Percentiles rank a stretch among this genome's conserved stretches.
phyloP scores from a whole-genome alignment of 805 yeast genomes.

The Millerozyma miso region DNA sequence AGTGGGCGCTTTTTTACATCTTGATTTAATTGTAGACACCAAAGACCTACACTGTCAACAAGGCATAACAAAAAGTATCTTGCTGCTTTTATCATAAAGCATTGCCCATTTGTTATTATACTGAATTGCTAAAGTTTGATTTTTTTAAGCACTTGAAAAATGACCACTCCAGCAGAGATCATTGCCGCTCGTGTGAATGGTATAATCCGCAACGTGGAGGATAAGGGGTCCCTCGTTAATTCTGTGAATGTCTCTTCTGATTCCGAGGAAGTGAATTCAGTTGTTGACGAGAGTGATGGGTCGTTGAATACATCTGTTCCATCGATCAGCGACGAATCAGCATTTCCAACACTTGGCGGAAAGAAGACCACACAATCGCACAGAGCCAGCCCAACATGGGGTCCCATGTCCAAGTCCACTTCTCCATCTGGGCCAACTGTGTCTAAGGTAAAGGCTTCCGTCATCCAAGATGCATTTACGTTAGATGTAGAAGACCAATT shows the following conservation, averaged over 20 bases:
- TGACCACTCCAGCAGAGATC: conserved; percentile 47
- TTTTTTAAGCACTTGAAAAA: conserved; percentile 8
- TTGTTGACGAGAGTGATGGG: conserved; percentile 4
- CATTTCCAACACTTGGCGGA: conserved; percentile 66
- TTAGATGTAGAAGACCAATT: conserved; percentile 67
- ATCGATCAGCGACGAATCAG: conserved; percentile 48
- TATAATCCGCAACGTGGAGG: conserved; percentile 7
- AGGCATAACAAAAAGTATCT: conserved; percentile 3
- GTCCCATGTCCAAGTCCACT: conserved; percentile 23
- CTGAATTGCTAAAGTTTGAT: conserved; percentile 2
- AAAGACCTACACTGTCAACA: background rate
- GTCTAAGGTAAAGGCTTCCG: conserved; percentile 44
- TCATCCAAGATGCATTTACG: conserved; percentile 75
- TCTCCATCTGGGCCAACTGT: conserved; percentile 11
- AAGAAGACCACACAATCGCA: conserved; percentile 15
- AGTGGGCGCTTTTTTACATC: background rate
- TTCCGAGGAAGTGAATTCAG: conserved; percentile 12
- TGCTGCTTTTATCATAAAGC: conserved; percentile 17
- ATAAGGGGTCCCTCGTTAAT: background rate
- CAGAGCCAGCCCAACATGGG: conserved; percentile 35
- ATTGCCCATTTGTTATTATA: conserved; percentile 14
- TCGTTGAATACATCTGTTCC: conserved; percentile 21
- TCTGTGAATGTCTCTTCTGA: conserved; percentile 9
- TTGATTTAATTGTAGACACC: background rate
- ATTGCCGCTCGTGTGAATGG: conserved; percentile 40